Evolutionary conservation across 495 filamentous ascomycete genomes (phyloP).

Genomic region (Lasiosphaeriaceae sp.): DNA sequence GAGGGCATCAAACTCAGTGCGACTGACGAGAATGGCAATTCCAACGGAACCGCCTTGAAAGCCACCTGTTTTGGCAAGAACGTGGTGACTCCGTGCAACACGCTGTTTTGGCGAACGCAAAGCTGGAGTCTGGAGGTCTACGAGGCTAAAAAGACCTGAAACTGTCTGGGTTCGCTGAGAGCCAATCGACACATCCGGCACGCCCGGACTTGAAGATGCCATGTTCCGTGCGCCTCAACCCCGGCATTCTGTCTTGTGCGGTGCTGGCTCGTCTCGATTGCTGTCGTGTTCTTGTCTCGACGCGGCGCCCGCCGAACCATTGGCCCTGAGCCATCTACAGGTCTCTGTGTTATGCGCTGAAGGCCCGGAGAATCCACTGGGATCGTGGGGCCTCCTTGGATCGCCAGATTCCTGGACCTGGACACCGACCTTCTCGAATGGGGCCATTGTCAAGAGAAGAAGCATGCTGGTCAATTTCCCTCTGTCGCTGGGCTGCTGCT

Average conservation of each 20-base stretch:
- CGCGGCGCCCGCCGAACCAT: constrained; percentile 15
- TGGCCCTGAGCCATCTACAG: constrained; percentile 23
- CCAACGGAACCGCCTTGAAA: no score
- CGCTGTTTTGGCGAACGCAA: not conserved
- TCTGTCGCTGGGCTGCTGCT: not conserved
- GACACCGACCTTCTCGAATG: not conserved
- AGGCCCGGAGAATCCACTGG: constrained; percentile 11
- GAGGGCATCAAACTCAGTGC: no score
- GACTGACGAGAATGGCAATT: no score
- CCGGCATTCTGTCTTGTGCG: not conserved
- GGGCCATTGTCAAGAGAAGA: not conserved
- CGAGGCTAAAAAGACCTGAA: constrained; percentile 32
- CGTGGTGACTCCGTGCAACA: not conserved
- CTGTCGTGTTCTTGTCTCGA: not conserved
- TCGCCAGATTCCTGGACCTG: constrained; percentile 6
- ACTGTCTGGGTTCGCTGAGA: constrained; percentile 18
- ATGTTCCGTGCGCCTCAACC: constrained; percentile 12
- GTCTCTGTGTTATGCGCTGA: constrained; percentile 27
- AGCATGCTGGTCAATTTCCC: not conserved
- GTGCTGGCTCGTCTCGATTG: not conserved
- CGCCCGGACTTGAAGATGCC: constrained; percentile 21
- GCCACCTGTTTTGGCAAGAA: no score
- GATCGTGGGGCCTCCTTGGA: constrained; percentile 1
- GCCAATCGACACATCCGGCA: constrained; percentile 26
- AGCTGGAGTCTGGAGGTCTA: constrained; percentile 7